phyloP scores from a whole-genome alignment of 495 filamentous ascomycete species.

The Delitschia confertaspora region DNA sequence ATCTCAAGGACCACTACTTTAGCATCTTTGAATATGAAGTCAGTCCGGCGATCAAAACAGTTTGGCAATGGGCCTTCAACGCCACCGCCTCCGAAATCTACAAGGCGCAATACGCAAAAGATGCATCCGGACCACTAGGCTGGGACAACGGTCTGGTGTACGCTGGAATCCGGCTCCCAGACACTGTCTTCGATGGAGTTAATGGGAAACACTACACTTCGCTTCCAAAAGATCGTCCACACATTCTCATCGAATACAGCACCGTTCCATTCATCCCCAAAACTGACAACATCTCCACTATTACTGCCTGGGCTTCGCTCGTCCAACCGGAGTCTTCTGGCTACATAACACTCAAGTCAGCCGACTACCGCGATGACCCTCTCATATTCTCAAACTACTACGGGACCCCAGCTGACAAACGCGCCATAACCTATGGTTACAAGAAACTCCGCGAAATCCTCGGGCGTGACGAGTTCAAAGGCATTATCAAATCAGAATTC shows the following conservation, averaged over 20 bases:
- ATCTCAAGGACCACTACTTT: constrained; percentile 23
- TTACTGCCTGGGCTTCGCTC: no score
- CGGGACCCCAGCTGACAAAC: constrained; percentile 10
- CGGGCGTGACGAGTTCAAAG: constrained; percentile 10
- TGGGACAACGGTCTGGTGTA: constrained; percentile 12
- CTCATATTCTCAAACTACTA: no score
- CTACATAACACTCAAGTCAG: no score
- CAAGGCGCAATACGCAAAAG: background rate
- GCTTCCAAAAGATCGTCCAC: background rate
- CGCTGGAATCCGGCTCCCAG: constrained; percentile 8
- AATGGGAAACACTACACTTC: background rate
- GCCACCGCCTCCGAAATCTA: constrained; percentile 7
- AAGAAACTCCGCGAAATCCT: constrained; percentile 8
- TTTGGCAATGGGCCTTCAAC: constrained; percentile 21
- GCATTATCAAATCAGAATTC: constrained; percentile 20
- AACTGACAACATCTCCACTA: no score
- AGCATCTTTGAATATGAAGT: background rate
- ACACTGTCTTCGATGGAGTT: no score
- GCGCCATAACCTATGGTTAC: constrained; percentile 18
- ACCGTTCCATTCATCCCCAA: no score
- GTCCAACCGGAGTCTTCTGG: no score
- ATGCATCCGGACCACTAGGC: constrained; percentile 11
- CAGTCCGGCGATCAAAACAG: no score
- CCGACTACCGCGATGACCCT: no score
- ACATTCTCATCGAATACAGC: no score